phyloP scores from a whole-genome alignment of 192 early-diverging fungal genomes.

The Geranomyces michiganensis region DNA sequence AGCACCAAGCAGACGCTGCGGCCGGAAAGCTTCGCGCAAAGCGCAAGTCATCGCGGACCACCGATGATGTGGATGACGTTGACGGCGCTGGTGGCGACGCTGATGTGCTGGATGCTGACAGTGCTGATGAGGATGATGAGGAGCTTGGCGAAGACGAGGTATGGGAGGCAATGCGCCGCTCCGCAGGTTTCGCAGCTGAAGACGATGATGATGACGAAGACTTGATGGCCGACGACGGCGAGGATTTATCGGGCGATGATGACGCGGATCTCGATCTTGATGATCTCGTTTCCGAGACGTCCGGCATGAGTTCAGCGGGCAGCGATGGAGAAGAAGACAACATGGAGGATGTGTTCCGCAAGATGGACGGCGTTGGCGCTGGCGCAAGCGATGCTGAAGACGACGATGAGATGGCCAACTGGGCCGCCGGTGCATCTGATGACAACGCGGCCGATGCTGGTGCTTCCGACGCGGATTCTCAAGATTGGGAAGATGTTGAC shows the following conservation, averaged over 20 bases:
- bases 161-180: conserved; percentile 83
- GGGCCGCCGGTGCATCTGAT: conserved; percentile 24
- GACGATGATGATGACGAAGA: conserved; percentile 44
- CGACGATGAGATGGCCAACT: conserved; percentile 34
- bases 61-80: conserved; percentile 35
- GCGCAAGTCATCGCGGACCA: conserved; percentile 36
- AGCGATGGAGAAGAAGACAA: conserved; percentile 49
- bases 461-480: conserved; percentile 13
- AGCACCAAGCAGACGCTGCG: conserved; percentile 40
- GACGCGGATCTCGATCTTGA: conserved; percentile 54
- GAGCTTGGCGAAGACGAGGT: conserved; percentile 83
- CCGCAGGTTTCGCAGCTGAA: conserved; percentile 45
- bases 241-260: conserved; percentile 47
- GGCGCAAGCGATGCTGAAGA: conserved; percentile 20
- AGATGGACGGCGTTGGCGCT: conserved; percentile 30
- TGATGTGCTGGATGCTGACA: conserved; percentile 32
- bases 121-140: conserved; percentile 50
- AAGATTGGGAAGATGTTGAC: conserved; percentile 34
- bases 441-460: conserved; percentile 15
- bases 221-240: conserved; percentile 43
- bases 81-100: conserved; percentile 19
- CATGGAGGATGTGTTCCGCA: conserved; percentile 32
- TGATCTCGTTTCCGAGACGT: conserved; percentile 47
- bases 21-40: conserved; percentile 47
- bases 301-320: conserved; percentile 29